Evolutionary conservation across 2,329 filamentous ascomycete genomes (phyloP).

Genomic region (Leptographium flavum): DNA sequence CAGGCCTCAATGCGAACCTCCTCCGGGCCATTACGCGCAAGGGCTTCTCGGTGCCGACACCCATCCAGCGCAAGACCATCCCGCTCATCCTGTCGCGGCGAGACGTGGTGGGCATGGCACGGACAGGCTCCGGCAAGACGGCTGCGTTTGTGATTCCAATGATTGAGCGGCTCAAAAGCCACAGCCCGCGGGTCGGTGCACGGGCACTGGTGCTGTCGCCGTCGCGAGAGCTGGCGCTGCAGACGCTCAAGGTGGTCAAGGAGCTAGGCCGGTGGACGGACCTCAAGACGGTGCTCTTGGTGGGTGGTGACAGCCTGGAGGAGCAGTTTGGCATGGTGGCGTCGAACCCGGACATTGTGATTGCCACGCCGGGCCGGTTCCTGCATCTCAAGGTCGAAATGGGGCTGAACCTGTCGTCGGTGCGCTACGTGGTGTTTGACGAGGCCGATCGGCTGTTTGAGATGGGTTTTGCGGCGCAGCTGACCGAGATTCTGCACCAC

Average conservation of each 20-base stretch:
- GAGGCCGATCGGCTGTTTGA: slow-evolving; percentile 95
- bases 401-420: slow-evolving; percentile 76
- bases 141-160: slow-evolving; percentile 97
- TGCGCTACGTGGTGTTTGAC: slow-evolving; percentile 92
- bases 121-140: slow-evolving; percentile 97
- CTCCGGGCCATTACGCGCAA: slow-evolving; percentile 86
- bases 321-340: slow-evolving; percentile 92
- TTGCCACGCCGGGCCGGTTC: slow-evolving; percentile 92
- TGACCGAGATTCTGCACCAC: slow-evolving; percentile 84
- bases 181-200: slow-evolving; percentile 75
- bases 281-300: slow-evolving; percentile 74
- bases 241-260: slow-evolving; percentile 93
- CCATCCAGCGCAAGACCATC: slow-evolving; percentile 94
- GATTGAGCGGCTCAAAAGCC: slow-evolving; percentile 83
- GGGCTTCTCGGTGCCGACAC: slow-evolving; percentile 90
- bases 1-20: slow-evolving; percentile 64
- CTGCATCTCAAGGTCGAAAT: slow-evolving; percentile 96
- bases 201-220: slow-evolving; percentile 82
- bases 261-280: slow-evolving; percentile 85
- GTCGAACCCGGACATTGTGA: slow-evolving; percentile 90
- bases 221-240: slow-evolving; percentile 83
- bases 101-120: slow-evolving; percentile 97
- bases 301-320: slow-evolving; percentile 89
- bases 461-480: slow-evolving; percentile 91
- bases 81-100: slow-evolving; percentile 77